Percentiles rank a stretch among this genome's conserved stretches.
Evolutionary conservation across 495 filamentous ascomycete species (phyloP).

Genomic region (Wilcoxina mikolae): DNA sequence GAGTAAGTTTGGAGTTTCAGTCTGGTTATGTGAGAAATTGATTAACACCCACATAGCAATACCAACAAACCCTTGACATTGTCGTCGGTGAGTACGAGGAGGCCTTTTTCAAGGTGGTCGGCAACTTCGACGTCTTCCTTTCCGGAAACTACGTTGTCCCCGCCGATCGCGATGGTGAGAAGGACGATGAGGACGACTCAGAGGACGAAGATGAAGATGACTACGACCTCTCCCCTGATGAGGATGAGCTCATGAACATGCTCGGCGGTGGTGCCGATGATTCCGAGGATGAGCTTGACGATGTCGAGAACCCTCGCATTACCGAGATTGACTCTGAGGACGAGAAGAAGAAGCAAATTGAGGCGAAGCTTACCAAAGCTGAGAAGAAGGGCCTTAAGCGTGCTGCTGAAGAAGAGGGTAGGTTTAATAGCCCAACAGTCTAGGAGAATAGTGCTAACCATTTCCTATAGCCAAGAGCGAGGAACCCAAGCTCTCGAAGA

Average conservation of each 20-base stretch:
- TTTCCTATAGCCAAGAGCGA: conserved; percentile 30
- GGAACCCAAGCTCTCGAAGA: conserved; percentile 67
- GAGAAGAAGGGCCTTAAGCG: conserved; percentile 37
- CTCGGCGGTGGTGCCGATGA: conserved; percentile 45
- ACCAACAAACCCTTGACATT: conserved; percentile 90
- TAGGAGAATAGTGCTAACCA: background rate
- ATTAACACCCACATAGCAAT: conserved; percentile 46
- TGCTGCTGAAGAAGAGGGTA: conserved; percentile 27
- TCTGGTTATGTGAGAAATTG: conserved; percentile 7
- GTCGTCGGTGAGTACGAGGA: conserved; percentile 70
- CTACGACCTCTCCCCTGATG: conserved; percentile 69
- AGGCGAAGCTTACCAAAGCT: conserved; percentile 61
- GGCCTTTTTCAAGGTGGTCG: conserved; percentile 80
- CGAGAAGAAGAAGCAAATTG: conserved; percentile 51
- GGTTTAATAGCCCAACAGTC: conserved; percentile 1
- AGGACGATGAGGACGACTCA: conserved; percentile 47
- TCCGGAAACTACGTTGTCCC: conserved; percentile 86
- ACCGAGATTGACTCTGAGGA: conserved; percentile 76
- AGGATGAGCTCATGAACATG: conserved; percentile 50
- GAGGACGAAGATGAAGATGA: conserved; percentile 44
- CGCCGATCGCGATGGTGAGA: conserved; percentile 37
- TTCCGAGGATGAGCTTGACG: conserved; percentile 70
- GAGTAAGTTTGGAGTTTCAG: conserved; percentile 36
- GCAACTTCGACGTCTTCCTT: conserved; percentile 77
- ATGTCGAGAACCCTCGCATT: conserved; percentile 63